Base-by-base conservation (phyloP, 1,139 yeast genomes). In the Taphrina populina region DNA sequence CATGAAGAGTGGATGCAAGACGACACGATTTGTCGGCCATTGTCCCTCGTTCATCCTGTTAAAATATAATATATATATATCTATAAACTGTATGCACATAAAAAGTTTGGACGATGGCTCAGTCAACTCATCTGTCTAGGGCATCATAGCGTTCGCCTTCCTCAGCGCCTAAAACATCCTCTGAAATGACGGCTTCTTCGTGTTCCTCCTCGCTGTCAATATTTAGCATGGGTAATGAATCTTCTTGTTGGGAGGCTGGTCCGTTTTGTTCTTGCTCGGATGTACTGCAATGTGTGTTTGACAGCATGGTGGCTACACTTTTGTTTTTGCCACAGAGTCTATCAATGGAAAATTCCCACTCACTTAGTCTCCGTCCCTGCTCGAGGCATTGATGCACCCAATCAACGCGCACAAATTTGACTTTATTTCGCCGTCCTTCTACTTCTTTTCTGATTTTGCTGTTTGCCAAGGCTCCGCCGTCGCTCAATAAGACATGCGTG, bases 401-500 rank as follows among this genome's bases (percentile, higher is more conserved):
- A 19, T 41, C 56, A 21, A 52, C 43, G 36, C 21, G 26, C 30
- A 52, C 56, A 41, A 32, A 52, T 17, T 52, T 41, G 23, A 52
- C 56, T 10, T 41, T 13, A 5, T 44, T 36, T 26, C 56, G 41
- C 35, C 7, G 10, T 13, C 46, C 36, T n/a, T 43, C 39, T 15
- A 41, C 49, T 27, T 52, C 56, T 30, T 41, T 33, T 11, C 19
- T n/a, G 20, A 52, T 41, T 23, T 52, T 52, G 34, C 35, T 30
- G 39, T 34, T 30, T 6, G 56, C 56, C n/a, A 52, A 26, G 3
- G 41, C 56, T 2, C 49, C 49, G 4, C 21, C 21, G 8, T 26
- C n/a, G 24, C 49, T 34, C 33, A 52, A 24, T 2, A 52, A 11
- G 43, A 52, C 56, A 21, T 52, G 56, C 29, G 56, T 52, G 21